Evolutionary conservation across 768 basidiomycete species (phyloP).

Genomic region (Daedaleopsis sinensis): DNA sequence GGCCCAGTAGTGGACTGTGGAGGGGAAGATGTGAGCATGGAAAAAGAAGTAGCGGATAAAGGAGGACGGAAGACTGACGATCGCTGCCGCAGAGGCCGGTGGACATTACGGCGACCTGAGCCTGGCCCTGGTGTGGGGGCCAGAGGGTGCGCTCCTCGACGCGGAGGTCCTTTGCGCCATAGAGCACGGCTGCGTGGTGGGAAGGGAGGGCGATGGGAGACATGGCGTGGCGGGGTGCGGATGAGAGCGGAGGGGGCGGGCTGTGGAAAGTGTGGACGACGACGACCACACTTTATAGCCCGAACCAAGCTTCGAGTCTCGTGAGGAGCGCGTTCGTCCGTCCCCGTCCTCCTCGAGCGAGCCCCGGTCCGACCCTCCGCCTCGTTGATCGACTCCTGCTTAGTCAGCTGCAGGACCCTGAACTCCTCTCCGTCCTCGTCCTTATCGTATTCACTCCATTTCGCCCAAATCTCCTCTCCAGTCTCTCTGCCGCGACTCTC

Average conservation of each 20-base stretch:
- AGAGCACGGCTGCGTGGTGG: conserved; percentile 78
- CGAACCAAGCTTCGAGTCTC: conserved; percentile 32
- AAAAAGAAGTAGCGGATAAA: conserved; percentile 18
- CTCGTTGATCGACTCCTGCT: conserved; percentile 23
- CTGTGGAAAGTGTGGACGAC: conserved; percentile 26
- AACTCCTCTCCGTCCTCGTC: not conserved
- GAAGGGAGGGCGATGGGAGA: conserved; percentile 52
- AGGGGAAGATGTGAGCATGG: conserved; percentile 6
- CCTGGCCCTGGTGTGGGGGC: conserved; percentile 72
- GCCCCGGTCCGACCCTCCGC: conserved; percentile 38
- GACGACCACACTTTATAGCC: conserved; percentile 22
- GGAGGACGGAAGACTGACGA: conserved; percentile 44
- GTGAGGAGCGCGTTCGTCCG: conserved; percentile 33
- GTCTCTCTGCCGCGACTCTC: not conserved
- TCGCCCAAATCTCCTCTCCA: conserved; percentile 1
- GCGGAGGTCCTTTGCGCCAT: conserved; percentile 82
- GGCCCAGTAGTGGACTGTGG: conserved; percentile 84
- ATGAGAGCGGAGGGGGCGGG: conserved; percentile 25
- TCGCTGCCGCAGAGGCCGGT: conserved; percentile 94
- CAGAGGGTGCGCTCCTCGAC: conserved; percentile 73
- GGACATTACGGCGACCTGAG: conserved; percentile 75
- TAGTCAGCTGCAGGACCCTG: conserved; percentile 15
- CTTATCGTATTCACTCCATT: not conserved
- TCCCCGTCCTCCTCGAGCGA: not conserved
- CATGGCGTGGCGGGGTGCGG: conserved; percentile 33